Evolutionary conservation across 176 grass and related monocot species (phyloP), one percentile per base, ranked within the genome.

Genomic region (Cenchrus americanus): DNA sequence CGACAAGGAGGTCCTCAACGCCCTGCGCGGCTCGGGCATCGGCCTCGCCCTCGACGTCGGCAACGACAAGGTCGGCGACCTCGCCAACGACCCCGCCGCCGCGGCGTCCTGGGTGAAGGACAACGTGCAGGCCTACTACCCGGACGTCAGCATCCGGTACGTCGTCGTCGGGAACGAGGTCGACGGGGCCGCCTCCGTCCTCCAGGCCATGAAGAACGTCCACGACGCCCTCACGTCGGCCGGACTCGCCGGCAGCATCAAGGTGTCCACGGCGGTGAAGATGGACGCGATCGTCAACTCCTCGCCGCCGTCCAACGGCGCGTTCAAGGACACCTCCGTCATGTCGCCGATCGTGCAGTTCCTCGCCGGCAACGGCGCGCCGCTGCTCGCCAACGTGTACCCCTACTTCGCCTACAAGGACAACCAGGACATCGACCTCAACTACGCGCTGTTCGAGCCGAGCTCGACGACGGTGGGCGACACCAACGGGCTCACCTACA

Each of bases 81-180:
- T 94, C 61, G 86, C 92, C 4, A 18, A 10, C 72, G 22, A 32
- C 84, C 0, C 50, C 5, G 22, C 55, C 2, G 62, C 13, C 19
- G 92, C 86, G 5, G 8, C 6, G 13, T 12, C 69, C 15, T 91
- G 86, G 86, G 80, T 94, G 14, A 43, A 27, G 15, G n/a, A 11
- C 48, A 91, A 91, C 76, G 80, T 94, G 10, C 41, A n/a, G 23
- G 14, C 76, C 23, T 94, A 86, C 76, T 40, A 64, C 48, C 64
- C 83, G 4, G 66, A 52, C 72, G 75, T 89, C 3, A 42, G 10
- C 63, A 76, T 89, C 72, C 26, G 2, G 47, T 91, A 91, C 78
- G 60, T 95, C 61, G 82, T 86, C 0, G 93, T 90, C 32, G 93
- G 93, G 21, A 95, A 95, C 74, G 90, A 92, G 85, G 22, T 95